Evolutionary conservation across 1,139 yeast genomes (phyloP), one percentile per base, ranked within the genome.

Genomic region (Nakaseomyces nivariensis): DNA sequence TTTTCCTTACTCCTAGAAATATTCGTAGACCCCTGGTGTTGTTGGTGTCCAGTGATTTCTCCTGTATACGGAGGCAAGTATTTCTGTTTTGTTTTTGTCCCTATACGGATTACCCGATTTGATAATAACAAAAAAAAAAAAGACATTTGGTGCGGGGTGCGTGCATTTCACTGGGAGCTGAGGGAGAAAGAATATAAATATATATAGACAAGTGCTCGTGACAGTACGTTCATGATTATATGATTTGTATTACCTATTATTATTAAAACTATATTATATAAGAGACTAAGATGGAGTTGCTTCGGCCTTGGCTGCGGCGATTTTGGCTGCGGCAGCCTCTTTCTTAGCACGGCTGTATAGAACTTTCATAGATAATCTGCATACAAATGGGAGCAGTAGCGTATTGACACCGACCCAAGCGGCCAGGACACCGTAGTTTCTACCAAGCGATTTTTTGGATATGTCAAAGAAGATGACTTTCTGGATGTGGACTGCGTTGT

Each of bases 381-480:
- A 27, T 8, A 72, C 69, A 37, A 79, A 56, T 3, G 83, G 82
- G 49, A 79, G 64, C 3, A 71, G 51, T 0, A 69, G 38, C 33
- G 75, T 71, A 51, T 78, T 75, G 4, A 79, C 50, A 3, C 73
- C 78, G 29, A 77, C 71, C 89, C 90, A 83, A 1, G 74, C 78
- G 9, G 72, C 60, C 52, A 82, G 61, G 2, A 84, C 68, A 43
- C 84, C 86, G 48, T 79, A 71, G 59, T 80, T 74, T 53, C 79
- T 62, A 5, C 86, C 87, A 59, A 83, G 55, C 17, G 73, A 61
- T 1, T 79, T 79, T 59, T 75, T 79, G 64, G 78, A 75, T 1
- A 82, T 66, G 58, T 79, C 68, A 56, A 80, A 75, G 51, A 83
- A 72, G 17, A 82, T 72, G 4, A 82, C 82, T 59, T 76, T 75